Evolutionary conservation across 805 yeast species (phyloP).

Genomic region (Hanseniaspora pseudoguilliermondii): DNA sequence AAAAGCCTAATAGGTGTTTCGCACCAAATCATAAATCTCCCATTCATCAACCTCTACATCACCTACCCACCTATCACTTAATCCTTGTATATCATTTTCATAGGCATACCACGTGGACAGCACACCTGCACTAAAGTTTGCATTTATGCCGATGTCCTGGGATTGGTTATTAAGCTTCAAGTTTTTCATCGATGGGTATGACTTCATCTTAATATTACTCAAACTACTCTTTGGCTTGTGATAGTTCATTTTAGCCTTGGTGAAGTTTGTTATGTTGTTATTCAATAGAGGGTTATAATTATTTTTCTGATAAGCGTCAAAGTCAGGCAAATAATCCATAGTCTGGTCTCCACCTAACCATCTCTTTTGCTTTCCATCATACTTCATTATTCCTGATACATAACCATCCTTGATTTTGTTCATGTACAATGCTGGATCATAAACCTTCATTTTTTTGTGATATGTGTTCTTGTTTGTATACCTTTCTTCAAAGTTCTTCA

Average conservation of each 20-base stretch:
- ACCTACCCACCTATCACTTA: neutral
- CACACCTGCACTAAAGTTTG: neutral
- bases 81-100: neutral
- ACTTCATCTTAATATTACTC: neutral
- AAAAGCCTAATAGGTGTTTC: neutral
- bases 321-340: constrained; percentile 7
- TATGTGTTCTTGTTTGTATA: neutral
- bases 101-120: constrained; percentile 7
- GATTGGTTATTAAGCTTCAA: neutral
- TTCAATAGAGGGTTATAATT: neutral
- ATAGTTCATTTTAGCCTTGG: neutral
- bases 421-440: neutral
- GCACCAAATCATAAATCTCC: constrained; percentile 8
- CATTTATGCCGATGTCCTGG: neutral
- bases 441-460: neutral
- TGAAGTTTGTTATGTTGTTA: neutral
- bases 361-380: constrained; percentile 2
- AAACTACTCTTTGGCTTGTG: neutral
- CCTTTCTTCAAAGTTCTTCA: neutral
- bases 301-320: neutral
- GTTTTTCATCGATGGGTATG: neutral
- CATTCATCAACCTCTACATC: constrained; percentile 5
- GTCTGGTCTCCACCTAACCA: constrained; percentile 5
- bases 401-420: constrained; percentile 2
- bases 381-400: constrained; percentile 6